phyloP scores from a whole-genome alignment of 805 yeast genomes.

The Myxozyma melibiosi region DNA sequence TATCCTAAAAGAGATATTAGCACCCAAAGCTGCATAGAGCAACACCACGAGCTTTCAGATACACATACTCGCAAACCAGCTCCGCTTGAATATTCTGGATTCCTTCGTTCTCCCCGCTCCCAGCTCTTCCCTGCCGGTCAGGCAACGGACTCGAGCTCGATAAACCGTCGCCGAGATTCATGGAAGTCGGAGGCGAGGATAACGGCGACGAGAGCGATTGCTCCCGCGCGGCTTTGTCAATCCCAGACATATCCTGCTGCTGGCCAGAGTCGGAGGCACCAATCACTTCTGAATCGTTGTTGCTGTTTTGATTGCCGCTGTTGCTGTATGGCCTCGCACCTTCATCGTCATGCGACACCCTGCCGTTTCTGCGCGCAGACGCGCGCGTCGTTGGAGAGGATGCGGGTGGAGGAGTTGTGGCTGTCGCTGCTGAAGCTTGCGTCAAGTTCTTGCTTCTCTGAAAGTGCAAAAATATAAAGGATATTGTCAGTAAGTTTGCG shows the following conservation, averaged over 20 bases:
- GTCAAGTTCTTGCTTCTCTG: neutral
- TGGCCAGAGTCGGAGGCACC: no score
- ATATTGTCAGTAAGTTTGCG: no score
- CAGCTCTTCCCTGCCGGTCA: no score
- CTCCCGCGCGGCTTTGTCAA: neutral
- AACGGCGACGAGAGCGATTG: slow-evolving; percentile 1
- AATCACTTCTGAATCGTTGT: neutral
- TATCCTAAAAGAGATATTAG: neutral
- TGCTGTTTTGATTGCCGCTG: neutral
- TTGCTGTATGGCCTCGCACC: neutral
- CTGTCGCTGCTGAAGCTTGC: neutral
- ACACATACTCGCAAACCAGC: slow-evolving; percentile 10
- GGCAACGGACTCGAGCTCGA: no score
- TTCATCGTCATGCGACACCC: neutral
- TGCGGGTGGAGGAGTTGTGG: no score
- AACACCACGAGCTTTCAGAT: neutral
- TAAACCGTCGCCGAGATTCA: neutral
- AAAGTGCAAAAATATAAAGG: no score
- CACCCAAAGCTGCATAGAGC: neutral
- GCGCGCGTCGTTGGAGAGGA: no score
- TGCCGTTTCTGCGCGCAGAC: neutral
- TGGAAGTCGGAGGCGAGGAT: slow-evolving; percentile 1
- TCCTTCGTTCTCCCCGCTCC: no score
- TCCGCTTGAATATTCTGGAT: no score
- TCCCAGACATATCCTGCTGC: no score